Conservation (phyloP, 108 stramenopile genomes). For the Aurantiochytrium sp. region DNA sequence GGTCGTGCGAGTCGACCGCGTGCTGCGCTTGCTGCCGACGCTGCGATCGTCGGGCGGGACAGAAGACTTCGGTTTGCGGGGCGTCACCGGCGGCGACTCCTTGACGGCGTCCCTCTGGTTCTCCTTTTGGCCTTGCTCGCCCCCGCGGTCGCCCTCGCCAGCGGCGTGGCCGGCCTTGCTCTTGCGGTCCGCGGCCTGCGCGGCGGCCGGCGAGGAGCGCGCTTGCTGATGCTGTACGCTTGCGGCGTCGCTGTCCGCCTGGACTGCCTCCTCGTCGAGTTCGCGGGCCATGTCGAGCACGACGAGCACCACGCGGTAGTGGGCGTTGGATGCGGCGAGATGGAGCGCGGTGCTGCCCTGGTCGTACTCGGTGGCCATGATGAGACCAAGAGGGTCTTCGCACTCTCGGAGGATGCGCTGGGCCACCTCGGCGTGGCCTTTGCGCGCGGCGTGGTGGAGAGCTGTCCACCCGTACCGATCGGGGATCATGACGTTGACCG, state of each 20-base stretch:
- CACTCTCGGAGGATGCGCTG: background rate
- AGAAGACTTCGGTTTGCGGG: background rate
- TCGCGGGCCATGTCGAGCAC: background rate
- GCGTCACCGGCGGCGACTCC: too few relatives aligned
- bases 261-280: background rate
- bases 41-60: background rate
- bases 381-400: background rate
- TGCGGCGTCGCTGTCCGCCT: background rate
- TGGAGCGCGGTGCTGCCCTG: background rate
- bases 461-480: constrained; percentile 59
- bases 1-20: background rate
- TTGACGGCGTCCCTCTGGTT: too few relatives aligned
- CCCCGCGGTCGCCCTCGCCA: too few relatives aligned
- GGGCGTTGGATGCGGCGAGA: background rate
- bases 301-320: constrained; percentile 7
- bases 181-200: too few relatives aligned
- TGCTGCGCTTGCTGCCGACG: background rate
- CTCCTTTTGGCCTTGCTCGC: too few relatives aligned
- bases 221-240: too few relatives aligned
- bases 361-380: constrained; percentile 8
- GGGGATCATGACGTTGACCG: constrained; percentile 46
- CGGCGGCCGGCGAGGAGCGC: too few relatives aligned
- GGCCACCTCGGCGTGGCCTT: constrained; percentile 44
- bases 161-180: too few relatives aligned
- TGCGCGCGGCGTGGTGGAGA: constrained; percentile 58